Percentiles rank a stretch among this genome's conserved stretches.
Evolutionary conservation across 345 rosid species (phyloP).

Genomic region (Lagerstroemia speciosa): DNA sequence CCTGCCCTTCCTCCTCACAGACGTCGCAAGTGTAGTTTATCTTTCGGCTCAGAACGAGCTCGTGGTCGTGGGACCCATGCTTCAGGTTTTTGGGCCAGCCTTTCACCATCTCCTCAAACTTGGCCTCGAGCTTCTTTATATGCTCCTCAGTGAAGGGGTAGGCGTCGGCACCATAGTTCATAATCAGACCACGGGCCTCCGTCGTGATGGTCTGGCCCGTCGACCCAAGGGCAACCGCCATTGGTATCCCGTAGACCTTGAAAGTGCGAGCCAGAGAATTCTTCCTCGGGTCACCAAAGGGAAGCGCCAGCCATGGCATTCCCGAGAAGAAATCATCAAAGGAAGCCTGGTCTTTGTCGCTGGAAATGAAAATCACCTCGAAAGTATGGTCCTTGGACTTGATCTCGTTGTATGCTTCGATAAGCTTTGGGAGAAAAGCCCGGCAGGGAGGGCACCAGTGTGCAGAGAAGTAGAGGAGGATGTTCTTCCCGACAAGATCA

Average conservation of each 20-base stretch:
- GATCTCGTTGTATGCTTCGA: slow-evolving; percentile 48
- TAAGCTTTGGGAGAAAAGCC: slow-evolving; percentile 52
- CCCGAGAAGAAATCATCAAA: slow-evolving; percentile 19
- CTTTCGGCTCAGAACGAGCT: slow-evolving; percentile 31
- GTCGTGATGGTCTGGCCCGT: slow-evolving; percentile 25
- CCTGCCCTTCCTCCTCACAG: slow-evolving; percentile 20
- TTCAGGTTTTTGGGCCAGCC: slow-evolving; percentile 66
- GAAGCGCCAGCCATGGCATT: slow-evolving; percentile 45
- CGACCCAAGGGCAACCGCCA: slow-evolving; percentile 28
- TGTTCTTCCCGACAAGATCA: slow-evolving; percentile 54
- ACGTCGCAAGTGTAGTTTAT: slow-evolving; percentile 4
- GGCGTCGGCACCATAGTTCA: slow-evolving; percentile 27
- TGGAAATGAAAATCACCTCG: slow-evolving; percentile 47
- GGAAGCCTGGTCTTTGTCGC: slow-evolving; percentile 30
- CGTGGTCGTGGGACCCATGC: slow-evolving; percentile 51
- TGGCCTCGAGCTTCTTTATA: slow-evolving; percentile 17
- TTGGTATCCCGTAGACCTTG: slow-evolving; percentile 30
- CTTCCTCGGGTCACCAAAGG: slow-evolving; percentile 31
- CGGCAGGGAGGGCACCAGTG: slow-evolving; percentile 62
- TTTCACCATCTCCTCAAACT: slow-evolving; percentile 44
- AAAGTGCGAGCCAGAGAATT: slow-evolving; percentile 21
- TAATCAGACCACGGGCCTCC: slow-evolving; percentile 21
- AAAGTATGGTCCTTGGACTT: slow-evolving; percentile 39
- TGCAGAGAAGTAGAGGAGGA: slow-evolving; percentile 61
- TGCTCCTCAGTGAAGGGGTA: slow-evolving; percentile 31